phyloP scores from a whole-genome alignment of 1,284 basidiomycete genomes.

The Neolentinus lepideus region DNA sequence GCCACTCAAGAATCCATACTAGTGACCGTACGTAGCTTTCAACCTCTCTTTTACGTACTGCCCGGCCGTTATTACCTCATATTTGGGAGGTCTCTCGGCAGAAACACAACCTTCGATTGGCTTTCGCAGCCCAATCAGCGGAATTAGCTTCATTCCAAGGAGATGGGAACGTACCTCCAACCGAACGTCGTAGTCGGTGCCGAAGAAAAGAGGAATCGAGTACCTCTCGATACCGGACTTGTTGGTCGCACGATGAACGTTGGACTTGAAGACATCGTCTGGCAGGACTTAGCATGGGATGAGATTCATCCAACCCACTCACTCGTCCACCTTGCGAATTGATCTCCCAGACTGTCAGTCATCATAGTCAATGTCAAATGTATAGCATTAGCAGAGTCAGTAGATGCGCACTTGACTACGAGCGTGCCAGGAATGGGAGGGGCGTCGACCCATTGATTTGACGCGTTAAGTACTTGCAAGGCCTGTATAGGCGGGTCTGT shows the following conservation, averaged over 20 bases:
- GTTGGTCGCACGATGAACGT: slow-evolving; percentile 79
- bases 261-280: slow-evolving; percentile 88
- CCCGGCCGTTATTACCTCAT: slow-evolving; percentile 65
- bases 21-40: slow-evolving; percentile 48
- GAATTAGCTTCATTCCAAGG: background rate
- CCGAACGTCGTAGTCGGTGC: slow-evolving; percentile 68
- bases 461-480: slow-evolving; percentile 48
- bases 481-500: slow-evolving; percentile 37
- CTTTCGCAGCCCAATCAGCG: slow-evolving; percentile 23
- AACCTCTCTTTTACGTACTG: slow-evolving; percentile 66
- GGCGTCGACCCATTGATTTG: slow-evolving; percentile 50
- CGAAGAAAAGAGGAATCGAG: slow-evolving; percentile 80
- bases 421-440: slow-evolving; percentile 46
- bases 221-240: slow-evolving; percentile 62
- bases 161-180: slow-evolving; percentile 46
- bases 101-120: slow-evolving; percentile 70
- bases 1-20: too few relatives aligned
- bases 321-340: slow-evolving; percentile 87
- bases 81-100: slow-evolving; percentile 53
- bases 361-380: background rate
- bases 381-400: background rate
- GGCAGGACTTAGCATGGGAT: background rate
- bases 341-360: slow-evolving; percentile 71
- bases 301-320: slow-evolving; percentile 17
- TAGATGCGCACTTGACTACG: slow-evolving; percentile 53